Evolutionary conservation across 2,329 filamentous ascomycete species (phyloP).

Genomic region (Aspergillus japonicus): DNA sequence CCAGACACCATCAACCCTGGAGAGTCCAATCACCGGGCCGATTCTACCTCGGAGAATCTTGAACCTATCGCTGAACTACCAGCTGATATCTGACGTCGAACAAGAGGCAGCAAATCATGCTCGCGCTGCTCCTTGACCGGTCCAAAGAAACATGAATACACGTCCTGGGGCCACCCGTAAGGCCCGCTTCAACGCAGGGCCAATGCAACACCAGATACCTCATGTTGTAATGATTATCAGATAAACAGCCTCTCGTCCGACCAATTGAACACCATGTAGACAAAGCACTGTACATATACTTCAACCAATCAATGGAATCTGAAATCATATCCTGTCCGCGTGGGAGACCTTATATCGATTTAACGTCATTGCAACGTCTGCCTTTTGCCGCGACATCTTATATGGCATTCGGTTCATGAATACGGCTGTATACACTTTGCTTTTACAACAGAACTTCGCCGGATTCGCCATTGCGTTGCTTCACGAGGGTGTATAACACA

Average conservation of each 20-base stretch:
- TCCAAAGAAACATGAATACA: not conserved
- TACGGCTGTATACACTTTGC: too few relatives aligned
- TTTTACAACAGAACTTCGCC: not conserved
- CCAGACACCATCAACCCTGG: not conserved
- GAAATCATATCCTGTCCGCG: not conserved
- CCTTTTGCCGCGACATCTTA: not conserved
- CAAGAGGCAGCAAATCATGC: not conserved
- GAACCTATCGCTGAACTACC: not conserved
- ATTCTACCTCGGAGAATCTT: not conserved
- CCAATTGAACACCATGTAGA: not conserved
- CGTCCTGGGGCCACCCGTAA: not conserved
- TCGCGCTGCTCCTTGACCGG: not conserved
- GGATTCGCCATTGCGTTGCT: not conserved
- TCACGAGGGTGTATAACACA: not conserved
- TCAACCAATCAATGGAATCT: not conserved
- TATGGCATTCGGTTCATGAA: too few relatives aligned
- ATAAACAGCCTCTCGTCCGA: not conserved
- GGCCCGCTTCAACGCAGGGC: not conserved
- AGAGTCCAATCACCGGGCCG: not conserved
- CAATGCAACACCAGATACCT: not conserved
- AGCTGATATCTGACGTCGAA: not conserved
- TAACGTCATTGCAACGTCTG: not conserved
- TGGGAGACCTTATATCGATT: not conserved
- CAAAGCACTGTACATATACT: not conserved
- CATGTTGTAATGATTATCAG: not conserved